phyloP scores from a whole-genome alignment of 2,329 filamentous ascomycete genomes.

The Fusarium redolens region DNA sequence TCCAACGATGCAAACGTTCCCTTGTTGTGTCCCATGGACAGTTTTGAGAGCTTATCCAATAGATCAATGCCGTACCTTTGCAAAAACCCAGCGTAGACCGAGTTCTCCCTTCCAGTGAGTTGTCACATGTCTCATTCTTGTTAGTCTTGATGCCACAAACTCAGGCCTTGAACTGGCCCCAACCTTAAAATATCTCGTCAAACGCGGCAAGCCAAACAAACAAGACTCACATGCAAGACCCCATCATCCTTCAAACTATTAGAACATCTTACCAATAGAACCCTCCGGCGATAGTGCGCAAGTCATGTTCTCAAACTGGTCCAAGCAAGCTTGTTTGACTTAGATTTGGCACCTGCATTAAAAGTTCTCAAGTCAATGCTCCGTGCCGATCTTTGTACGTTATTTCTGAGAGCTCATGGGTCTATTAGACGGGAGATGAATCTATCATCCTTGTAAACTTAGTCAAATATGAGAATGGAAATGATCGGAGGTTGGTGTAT shows the following conservation, averaged over 20 bases:
- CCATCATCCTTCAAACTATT: neutral
- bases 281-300: neutral
- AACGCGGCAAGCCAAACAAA: slow-evolving; percentile 1
- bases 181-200: neutral
- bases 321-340: slow-evolving; percentile 21
- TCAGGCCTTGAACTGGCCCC: neutral
- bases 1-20: neutral
- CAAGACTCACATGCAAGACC: neutral
- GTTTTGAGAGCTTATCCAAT: neutral
- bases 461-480: slow-evolving; percentile 13
- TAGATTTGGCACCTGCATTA: slow-evolving; percentile 17
- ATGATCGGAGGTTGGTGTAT: slow-evolving; percentile 21
- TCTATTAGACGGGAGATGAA: slow-evolving; percentile 1
- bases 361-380: neutral
- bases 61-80: neutral
- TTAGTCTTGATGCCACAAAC: neutral
- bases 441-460: neutral
- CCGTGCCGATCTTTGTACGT: neutral
- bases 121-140: neutral
- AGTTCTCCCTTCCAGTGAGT: no score
- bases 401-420: neutral
- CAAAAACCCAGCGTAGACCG: neutral
- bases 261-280: neutral
- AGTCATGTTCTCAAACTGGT: slow-evolving; percentile 20
- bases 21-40: neutral